phyloP scores from a whole-genome alignment of 805 yeast species.

The Myxozyma neotropica region DNA sequence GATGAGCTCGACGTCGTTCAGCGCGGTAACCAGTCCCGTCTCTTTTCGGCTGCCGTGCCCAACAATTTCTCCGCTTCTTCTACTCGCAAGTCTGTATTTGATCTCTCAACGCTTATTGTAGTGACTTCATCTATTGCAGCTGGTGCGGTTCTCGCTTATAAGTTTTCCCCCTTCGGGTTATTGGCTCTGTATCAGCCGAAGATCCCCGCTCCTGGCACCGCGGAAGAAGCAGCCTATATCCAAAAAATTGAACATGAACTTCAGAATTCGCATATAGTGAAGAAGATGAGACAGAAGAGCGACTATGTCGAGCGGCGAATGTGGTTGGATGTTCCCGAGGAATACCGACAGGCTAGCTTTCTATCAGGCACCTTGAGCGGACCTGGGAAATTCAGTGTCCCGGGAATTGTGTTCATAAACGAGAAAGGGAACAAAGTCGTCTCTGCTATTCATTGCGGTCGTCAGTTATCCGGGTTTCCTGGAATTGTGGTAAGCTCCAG shows the following conservation, averaged over 20 bases:
- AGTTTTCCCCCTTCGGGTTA: constrained; percentile 18
- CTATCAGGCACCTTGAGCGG: constrained; percentile 72
- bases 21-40: not conserved
- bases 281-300: constrained; percentile 29
- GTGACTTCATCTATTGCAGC: constrained; percentile 15
- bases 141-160: constrained; percentile 25
- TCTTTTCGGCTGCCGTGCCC: constrained; percentile 1
- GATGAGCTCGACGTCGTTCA: no score
- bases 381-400: constrained; percentile 66
- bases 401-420: constrained; percentile 68
- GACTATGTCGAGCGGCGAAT: constrained; percentile 36
- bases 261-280: constrained; percentile 33
- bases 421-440: constrained; percentile 54
- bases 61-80: not conserved
- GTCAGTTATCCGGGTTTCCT: constrained; percentile 54
- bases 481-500: constrained; percentile 33
- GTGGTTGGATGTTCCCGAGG: constrained; percentile 36
- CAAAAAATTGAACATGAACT: constrained; percentile 21
- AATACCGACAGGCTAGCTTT: constrained; percentile 33
- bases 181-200: constrained; percentile 5
- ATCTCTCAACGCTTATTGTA: constrained; percentile 10
- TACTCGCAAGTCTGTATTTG: not conserved
- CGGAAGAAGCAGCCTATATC: constrained; percentile 14
- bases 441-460: constrained; percentile 72
- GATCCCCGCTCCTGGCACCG: constrained; percentile 21